phyloP scores from a whole-genome alignment of 352 stramenopile species.

The Saprolegnia diclina region DNA sequence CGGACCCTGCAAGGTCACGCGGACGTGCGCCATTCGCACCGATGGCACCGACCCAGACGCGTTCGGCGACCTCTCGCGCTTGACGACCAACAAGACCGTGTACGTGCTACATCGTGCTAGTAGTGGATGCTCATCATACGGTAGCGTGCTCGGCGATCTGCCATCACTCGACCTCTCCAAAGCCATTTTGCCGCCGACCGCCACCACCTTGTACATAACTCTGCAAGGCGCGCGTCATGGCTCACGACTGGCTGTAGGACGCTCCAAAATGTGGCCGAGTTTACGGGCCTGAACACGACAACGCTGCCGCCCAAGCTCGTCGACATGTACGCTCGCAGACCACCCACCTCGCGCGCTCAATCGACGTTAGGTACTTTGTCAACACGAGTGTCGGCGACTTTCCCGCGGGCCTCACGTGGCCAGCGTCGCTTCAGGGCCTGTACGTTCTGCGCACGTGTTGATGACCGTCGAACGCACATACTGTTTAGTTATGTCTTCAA shows the following conservation, averaged over 20 bases:
- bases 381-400: conserved; percentile 4
- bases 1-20: neutral
- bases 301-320: neutral
- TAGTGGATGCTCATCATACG: neutral
- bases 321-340: neutral
- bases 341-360: neutral
- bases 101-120: neutral
- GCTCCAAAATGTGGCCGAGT: neutral
- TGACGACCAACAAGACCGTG: conserved; percentile 3
- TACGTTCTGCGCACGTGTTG: neutral
- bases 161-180: conserved; percentile 1
- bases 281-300: neutral
- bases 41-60: neutral
- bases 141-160: neutral
- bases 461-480: neutral
- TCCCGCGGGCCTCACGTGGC: neutral
- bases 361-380: conserved; percentile 5
- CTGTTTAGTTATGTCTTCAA: conserved; percentile 3
- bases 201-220: neutral
- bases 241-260: neutral
- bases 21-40: neutral
- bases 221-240: neutral
- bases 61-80: neutral
- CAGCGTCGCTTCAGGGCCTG: neutral
- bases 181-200: neutral